Conservation (phyloP, 2,329 filamentous ascomycete genomes). For the Lecanoromycetidae sp. region DNA sequence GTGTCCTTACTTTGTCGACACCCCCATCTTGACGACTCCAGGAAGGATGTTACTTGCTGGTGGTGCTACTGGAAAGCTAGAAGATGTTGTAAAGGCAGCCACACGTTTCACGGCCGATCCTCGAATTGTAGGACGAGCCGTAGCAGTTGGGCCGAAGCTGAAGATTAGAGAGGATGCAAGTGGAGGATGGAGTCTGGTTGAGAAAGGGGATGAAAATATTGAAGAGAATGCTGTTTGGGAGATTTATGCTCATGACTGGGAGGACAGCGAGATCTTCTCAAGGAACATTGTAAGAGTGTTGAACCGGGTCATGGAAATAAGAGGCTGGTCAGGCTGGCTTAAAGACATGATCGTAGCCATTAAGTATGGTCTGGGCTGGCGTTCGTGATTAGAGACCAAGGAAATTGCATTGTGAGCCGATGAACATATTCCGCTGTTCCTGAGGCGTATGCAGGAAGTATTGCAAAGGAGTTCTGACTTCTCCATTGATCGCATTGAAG, state of each 20-base stretch:
- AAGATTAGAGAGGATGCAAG: constrained; percentile 34
- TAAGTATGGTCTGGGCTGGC: neutral
- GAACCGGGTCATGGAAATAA: constrained; percentile 37
- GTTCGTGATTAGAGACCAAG: neutral
- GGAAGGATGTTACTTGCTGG: constrained; percentile 46
- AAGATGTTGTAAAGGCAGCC: constrained; percentile 52
- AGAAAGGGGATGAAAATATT: constrained; percentile 22
- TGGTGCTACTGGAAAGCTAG: constrained; percentile 39
- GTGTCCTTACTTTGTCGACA: constrained; percentile 56
- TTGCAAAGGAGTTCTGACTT: too few species aligned
- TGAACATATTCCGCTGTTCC: too few species aligned
- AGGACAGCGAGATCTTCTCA: constrained; percentile 40
- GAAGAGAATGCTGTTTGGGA: constrained; percentile 34
- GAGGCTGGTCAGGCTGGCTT: constrained; percentile 44
- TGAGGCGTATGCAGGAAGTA: too few species aligned
- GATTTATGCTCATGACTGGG: constrained; percentile 36
- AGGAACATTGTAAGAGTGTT: constrained; percentile 42
- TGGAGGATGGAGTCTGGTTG: constrained; percentile 21
- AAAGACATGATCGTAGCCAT: constrained; percentile 16
- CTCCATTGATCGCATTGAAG: too few species aligned
- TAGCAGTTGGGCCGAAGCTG: constrained; percentile 47
- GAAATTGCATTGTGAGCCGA: too few species aligned
- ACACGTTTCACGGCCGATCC: constrained; percentile 51
- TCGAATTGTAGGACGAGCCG: constrained; percentile 42
- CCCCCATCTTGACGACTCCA: constrained; percentile 41